Evolutionary conservation across 768 basidiomycete genomes (phyloP).

Genomic region (Pleurotus salmoneostramineus): DNA sequence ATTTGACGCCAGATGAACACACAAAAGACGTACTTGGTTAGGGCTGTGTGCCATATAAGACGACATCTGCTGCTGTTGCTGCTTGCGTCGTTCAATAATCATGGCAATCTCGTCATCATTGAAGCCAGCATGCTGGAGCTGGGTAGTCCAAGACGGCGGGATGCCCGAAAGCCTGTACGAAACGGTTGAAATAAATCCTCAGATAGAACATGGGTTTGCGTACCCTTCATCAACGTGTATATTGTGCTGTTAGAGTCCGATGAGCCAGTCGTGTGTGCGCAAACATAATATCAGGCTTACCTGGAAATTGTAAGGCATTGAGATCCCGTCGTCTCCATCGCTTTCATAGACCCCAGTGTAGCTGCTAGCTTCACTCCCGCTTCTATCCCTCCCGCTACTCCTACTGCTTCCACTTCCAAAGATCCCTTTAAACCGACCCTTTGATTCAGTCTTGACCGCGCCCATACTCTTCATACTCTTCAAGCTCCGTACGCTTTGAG

Average conservation of each 20-base stretch:
- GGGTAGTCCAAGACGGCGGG: constrained; percentile 71
- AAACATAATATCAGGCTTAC: constrained; percentile 28
- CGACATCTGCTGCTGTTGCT: constrained; percentile 2
- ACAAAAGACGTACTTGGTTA: background rate
- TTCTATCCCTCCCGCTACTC: background rate
- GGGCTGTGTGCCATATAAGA: constrained; percentile 5
- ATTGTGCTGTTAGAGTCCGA: constrained; percentile 49
- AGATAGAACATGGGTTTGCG: constrained; percentile 10
- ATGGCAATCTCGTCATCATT: constrained; percentile 64
- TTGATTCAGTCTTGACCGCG: background rate
- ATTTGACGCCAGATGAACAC: background rate
- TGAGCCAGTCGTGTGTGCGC: background rate
- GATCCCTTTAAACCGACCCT: background rate
- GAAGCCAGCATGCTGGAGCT: constrained; percentile 59
- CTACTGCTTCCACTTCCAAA: constrained; percentile 1
- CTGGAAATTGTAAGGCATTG: constrained; percentile 74
- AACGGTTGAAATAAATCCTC: background rate
- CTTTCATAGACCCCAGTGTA: constrained; percentile 2
- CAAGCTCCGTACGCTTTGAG: constrained; percentile 1
- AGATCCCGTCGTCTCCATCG: constrained; percentile 57
- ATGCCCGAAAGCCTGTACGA: constrained; percentile 51
- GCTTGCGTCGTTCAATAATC: constrained; percentile 42
- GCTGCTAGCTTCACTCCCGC: constrained; percentile 3
- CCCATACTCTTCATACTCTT: constrained; percentile 7
- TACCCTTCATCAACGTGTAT: constrained; percentile 78